These are phyloP conservation scores for Populus tomentosa DNA, from an alignment of 441 rosid genomes.

Conservation along the genomic window DNA sequence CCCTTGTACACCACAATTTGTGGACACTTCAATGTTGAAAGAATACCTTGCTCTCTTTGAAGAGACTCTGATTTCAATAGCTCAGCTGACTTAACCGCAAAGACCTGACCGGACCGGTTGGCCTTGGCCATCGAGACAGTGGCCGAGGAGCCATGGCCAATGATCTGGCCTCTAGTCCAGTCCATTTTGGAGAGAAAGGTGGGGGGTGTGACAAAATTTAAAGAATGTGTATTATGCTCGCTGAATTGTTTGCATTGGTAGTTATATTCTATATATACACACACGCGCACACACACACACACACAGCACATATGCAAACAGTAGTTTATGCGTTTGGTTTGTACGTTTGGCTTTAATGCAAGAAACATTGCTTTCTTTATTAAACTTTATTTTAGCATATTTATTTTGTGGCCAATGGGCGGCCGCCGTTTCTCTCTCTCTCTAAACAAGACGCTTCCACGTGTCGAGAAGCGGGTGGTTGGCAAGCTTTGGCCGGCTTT, in stretches of 20 bases:
- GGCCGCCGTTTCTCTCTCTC: conserved; percentile 32
- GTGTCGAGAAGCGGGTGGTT: conserved; percentile 21
- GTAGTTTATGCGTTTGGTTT: neutral
- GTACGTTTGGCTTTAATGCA: conserved; percentile 21
- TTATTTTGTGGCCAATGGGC: conserved; percentile 24
- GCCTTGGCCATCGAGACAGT: conserved; percentile 38
- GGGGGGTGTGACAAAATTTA: neutral
- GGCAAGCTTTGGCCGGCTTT: conserved; percentile 8
- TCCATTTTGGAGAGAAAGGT: conserved; percentile 19
- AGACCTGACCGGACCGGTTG: conserved; percentile 24
- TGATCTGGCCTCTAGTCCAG: conserved; percentile 38
- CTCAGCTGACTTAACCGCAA: conserved; percentile 55
- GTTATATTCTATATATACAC: too few relatives aligned
- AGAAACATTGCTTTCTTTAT: conserved; percentile 7
- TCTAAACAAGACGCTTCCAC: conserved; percentile 13
- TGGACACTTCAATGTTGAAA: conserved; percentile 36
- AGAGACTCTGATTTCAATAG: conserved; percentile 33
- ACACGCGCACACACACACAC: neutral
- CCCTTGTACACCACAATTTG: conserved; percentile 50
- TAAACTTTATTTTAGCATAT: neutral
- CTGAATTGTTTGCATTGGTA: neutral
- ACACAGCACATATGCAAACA: neutral
- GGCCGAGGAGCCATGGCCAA: conserved; percentile 46
- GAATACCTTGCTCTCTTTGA: conserved; percentile 36
- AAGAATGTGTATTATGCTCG: neutral